These are phyloP conservation scores for Hyphopichia homilentoma DNA, from an alignment of 805 yeast species.

Conservation along the genomic window DNA sequence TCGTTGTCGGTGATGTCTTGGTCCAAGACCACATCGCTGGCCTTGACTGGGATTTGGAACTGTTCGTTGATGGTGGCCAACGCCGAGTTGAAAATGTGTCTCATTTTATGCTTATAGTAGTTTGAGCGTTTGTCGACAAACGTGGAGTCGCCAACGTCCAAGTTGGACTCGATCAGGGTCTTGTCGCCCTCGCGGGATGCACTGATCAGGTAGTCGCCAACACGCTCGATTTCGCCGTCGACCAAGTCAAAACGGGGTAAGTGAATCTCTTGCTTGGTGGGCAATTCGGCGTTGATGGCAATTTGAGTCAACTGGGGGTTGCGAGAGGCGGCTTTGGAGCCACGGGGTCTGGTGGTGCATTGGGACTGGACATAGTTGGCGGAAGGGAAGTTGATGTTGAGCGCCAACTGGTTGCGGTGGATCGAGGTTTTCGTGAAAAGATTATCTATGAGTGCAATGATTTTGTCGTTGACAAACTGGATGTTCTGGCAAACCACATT, in stretches of 20 bases:
- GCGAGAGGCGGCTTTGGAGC: not conserved
- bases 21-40: too few relatives aligned
- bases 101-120: slow-evolving; percentile 7
- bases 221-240: slow-evolving; percentile 2
- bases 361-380: slow-evolving; percentile 18
- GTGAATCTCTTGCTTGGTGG: not conserved
- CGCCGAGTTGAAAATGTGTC: slow-evolving; percentile 1
- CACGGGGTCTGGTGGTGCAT: slow-evolving; percentile 12
- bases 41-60: too few relatives aligned
- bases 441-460: slow-evolving; percentile 16
- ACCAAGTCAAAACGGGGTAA: slow-evolving; percentile 5
- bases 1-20: slow-evolving; percentile 9
- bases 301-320: slow-evolving; percentile 4
- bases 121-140: slow-evolving; percentile 9
- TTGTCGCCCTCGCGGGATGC: not conserved
- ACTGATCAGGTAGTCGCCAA: slow-evolving; percentile 4
- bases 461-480: slow-evolving; percentile 20
- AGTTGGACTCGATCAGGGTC: slow-evolving; percentile 1
- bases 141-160: slow-evolving; percentile 5
- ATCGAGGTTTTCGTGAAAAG: slow-evolving; percentile 1
- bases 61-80: not conserved
- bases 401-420: slow-evolving; percentile 6
- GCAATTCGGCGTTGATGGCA: slow-evolving; percentile 1
- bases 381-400: slow-evolving; percentile 28
- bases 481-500: slow-evolving; percentile 20